Conservation (phyloP, 495 filamentous ascomycete genomes). For the Penicillium bialowiezense region DNA sequence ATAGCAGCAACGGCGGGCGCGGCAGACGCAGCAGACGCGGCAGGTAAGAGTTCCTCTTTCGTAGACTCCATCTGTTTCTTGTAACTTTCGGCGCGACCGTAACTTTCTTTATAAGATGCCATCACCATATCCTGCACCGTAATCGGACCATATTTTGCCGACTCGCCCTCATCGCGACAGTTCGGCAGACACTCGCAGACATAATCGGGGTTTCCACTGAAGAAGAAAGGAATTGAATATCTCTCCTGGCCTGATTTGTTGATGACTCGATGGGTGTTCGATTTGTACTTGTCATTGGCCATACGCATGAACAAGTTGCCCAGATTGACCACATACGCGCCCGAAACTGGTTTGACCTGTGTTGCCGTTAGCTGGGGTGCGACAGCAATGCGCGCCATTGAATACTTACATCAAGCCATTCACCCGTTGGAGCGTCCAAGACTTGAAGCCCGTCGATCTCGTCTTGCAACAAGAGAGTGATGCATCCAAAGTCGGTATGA, state of each 20-base stretch:
- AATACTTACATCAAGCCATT: conserved; percentile 43
- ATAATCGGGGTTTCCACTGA: conserved; percentile 53
- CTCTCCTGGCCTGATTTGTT: conserved; percentile 43
- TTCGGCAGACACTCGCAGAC: conserved; percentile 53
- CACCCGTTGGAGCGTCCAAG: conserved; percentile 44
- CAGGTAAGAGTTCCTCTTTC: background rate
- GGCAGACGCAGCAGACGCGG: conserved; percentile 1
- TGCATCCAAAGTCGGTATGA: conserved; percentile 45
- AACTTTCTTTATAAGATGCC: conserved; percentile 32
- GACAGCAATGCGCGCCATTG: too few relatives aligned
- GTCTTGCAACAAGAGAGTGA: conserved; percentile 47
- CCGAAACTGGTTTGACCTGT: conserved; percentile 45
- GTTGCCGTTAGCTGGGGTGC: conserved; percentile 23
- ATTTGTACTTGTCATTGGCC: conserved; percentile 57
- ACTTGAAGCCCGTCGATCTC: conserved; percentile 49
- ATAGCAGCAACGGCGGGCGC: conserved; percentile 11
- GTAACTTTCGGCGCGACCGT: conserved; percentile 33
- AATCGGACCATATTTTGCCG: conserved; percentile 49
- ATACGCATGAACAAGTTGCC: conserved; percentile 59
- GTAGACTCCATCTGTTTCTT: conserved; percentile 26
- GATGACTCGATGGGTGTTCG: conserved; percentile 53
- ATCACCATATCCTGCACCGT: conserved; percentile 37
- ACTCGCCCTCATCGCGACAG: conserved; percentile 34
- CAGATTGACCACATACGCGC: conserved; percentile 54
- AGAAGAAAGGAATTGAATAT: conserved; percentile 64